phyloP scores from a whole-genome alignment of 108 stramenopile genomes.

The Nannochloropsis gaditana region DNA sequence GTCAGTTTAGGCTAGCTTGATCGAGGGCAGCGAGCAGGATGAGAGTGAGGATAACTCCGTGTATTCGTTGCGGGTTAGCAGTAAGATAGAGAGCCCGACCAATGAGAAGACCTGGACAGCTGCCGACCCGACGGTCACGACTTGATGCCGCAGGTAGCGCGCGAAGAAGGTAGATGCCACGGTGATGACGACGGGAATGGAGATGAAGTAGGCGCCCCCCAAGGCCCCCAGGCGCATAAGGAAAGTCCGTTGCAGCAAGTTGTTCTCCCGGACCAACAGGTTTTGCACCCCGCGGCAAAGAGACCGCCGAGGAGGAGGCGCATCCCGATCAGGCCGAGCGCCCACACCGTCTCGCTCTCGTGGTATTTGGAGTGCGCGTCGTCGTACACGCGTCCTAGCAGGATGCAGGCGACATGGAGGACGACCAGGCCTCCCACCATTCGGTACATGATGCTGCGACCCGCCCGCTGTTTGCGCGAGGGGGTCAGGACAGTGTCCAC shows the following conservation, averaged over 20 bases:
- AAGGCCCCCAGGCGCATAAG: neutral
- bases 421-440: neutral
- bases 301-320: neutral
- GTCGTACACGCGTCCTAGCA: slow-evolving; percentile 8
- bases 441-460: neutral
- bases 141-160: slow-evolving; percentile 11
- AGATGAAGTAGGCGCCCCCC: neutral
- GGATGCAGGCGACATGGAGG: neutral
- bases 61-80: neutral
- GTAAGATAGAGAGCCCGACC: neutral
- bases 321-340: slow-evolving; percentile 8
- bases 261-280: slow-evolving; percentile 7
- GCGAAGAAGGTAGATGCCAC: neutral
- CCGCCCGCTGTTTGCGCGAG: neutral
- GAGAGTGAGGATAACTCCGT: neutral
- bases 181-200: neutral
- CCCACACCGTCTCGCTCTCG: neutral
- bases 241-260: neutral
- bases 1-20: neutral
- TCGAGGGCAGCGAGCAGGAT: neutral
- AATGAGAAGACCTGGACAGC: slow-evolving; percentile 6
- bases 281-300: neutral
- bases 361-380: neutral
- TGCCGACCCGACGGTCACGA: neutral
- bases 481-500: slow-evolving; percentile 16